Percentiles rank a stretch among this genome's conserved stretches.
Conservation (phyloP, 164 flowering plant genomes). For the Paratinospora sagittata region DNA sequence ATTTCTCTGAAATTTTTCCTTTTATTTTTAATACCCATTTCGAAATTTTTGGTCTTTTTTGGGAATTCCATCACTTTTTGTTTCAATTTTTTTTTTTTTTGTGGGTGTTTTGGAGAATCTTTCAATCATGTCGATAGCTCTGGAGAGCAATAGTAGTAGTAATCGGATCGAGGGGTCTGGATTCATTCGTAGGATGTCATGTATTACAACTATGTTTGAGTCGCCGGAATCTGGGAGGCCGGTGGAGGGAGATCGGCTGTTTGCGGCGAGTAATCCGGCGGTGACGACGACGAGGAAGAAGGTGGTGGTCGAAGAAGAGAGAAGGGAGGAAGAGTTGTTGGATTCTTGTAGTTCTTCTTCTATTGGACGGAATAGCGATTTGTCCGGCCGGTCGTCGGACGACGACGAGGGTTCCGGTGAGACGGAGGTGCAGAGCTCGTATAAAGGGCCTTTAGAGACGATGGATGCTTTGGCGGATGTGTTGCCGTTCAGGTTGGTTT, state of each 20-base stretch:
- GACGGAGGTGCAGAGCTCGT: constrained; percentile 50
- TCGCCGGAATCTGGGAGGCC: constrained; percentile 17
- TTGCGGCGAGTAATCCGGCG: neutral
- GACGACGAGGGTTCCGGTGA: constrained; percentile 40
- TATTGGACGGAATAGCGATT: constrained; percentile 54
- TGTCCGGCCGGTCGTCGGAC: constrained; percentile 21
- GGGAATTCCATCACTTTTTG: neutral
- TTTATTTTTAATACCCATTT: neutral
- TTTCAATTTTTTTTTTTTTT: neutral
- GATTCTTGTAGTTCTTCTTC: constrained; percentile 48
- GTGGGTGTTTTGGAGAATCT: neutral
- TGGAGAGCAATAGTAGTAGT: constrained; percentile 19
- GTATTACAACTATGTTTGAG: constrained; percentile 19
- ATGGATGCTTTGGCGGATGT: constrained; percentile 64
- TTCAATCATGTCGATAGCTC: constrained; percentile 30
- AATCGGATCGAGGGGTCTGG: constrained; percentile 22
- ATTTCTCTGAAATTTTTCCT: neutral
- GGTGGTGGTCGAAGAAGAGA: neutral
- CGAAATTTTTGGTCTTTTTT: neutral
- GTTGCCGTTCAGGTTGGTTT: constrained; percentile 53
- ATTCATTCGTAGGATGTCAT: constrained; percentile 23
- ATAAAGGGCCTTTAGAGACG: constrained; percentile 54
- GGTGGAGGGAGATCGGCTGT: constrained; percentile 5
- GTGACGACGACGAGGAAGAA: neutral
- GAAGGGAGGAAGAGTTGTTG: constrained; percentile 11